Evolutionary conservation across 106 monocot species (phyloP), one percentile per base, ranked within the genome.

Genomic region (Dendrobium nobile): DNA sequence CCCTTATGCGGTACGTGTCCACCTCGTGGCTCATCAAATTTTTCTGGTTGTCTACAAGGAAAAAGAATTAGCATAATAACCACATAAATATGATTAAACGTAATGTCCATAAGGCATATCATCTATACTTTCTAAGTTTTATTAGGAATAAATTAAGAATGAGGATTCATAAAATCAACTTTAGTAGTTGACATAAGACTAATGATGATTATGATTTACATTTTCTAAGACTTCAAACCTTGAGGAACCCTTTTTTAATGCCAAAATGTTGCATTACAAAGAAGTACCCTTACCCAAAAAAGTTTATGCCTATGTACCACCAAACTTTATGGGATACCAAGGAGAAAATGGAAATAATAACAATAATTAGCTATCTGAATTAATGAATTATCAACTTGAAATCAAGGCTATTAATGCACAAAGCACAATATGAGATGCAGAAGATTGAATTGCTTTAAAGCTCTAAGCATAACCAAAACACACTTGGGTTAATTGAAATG

Each of bases 11-110:
- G 88, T 77, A 85, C 75, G 37, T 74, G 85, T 10, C 89, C 87
- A 79, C 80, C 87, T 44, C 77, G 83, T 65, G 85, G 77, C 67
- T 93, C 92, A 79, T 90, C 88, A 58, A 97, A 80, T 65, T 89
- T 89, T 61, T 83, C 61, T 70, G 79, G 82, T 70, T 87, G 82
- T 41, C 91, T 93, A 78, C 54, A 54, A 47, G 19, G 44, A 4
- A 70, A 79, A 27, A 80, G 72, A 47, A 51, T 47, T 33, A 77
- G 45, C 20, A 75, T 37, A 26, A 73, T 41, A 2, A 73, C 4
- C 22, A 67, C 0, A 67, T 70, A 28, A 70, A 24, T 16, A 37
- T 13, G 37, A 15, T 2, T 70, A 70, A 37, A 70, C 70, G 0
- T 4, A 70, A 37, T 15, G 15, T 37, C 15, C 51, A 51, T 51